These are phyloP conservation scores for Moringa oleifera DNA, from an alignment of 345 rosid genomes.

Conservation along the genomic window DNA sequence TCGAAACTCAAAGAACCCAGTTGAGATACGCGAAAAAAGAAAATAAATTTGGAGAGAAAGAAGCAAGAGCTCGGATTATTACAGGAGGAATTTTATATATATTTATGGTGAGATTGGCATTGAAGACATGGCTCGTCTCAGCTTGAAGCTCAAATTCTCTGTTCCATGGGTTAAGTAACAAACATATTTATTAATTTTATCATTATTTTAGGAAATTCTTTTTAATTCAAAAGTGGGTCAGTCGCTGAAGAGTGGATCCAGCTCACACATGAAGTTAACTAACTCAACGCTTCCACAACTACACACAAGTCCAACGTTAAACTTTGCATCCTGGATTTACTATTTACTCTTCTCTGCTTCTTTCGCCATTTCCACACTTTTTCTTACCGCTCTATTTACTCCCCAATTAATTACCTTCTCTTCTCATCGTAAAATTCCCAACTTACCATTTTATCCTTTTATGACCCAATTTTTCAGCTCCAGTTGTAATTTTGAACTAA, in stretches of 20 bases:
- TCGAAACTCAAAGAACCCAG: constrained; percentile 31
- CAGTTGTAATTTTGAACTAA: too few species aligned
- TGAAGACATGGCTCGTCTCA: constrained; percentile 40
- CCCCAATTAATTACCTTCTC: too few species aligned
- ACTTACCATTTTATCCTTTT: too few species aligned
- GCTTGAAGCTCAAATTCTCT: constrained; percentile 43
- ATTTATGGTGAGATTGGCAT: constrained; percentile 30
- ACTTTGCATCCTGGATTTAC: constrained; percentile 15
- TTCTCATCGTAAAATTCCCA: too few species aligned
- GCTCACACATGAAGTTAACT: constrained; percentile 52
- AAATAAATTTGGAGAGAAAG: constrained; percentile 9
- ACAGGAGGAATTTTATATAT: constrained; percentile 9
- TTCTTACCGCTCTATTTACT: too few species aligned
- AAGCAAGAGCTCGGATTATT: constrained; percentile 27
- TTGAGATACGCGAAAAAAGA: constrained; percentile 18
- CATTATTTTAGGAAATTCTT: constrained; percentile 8
- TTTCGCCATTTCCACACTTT: background rate
- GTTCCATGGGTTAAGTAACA: constrained; percentile 17
- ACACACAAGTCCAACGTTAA: constrained; percentile 15
- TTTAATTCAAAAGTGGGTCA: constrained; percentile 41
- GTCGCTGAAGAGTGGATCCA: constrained; percentile 72
- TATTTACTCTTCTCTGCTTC: constrained; percentile 2
- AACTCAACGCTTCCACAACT: constrained; percentile 32
- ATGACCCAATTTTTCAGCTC: too few species aligned
- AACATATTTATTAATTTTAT: constrained; percentile 5